Base-by-base conservation (phyloP, 179 eudicot species). In the Spinacia oleracea region DNA sequence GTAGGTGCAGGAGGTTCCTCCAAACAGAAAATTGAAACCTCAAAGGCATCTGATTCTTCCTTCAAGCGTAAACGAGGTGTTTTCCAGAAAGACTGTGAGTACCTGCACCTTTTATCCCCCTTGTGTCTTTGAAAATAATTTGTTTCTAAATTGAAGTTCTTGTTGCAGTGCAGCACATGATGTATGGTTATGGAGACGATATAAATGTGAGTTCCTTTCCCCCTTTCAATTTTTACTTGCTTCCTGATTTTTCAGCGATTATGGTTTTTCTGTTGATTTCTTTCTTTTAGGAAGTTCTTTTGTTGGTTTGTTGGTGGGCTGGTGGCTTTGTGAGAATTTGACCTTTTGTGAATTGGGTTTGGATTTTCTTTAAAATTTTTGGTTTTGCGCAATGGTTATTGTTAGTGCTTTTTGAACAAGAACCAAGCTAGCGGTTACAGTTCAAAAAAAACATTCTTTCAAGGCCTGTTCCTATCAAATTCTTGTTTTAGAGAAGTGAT, bases 111-210 rank as follows among this genome's bases (percentile, higher is more conserved):
- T 68, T 40, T 1, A 21, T 1, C 56, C 32, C 46, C 7, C n/a
- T 45, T 58, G 32, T 4, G 40, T 73, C 43, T 18, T 45, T 2
- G 11, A 59, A 18, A 40, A 21, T 70, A 29, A 25, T 50, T 40
- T 38, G 34, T 20, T 27, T 38, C 55, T 71, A 6, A 67, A 34
- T 62, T 34, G 10, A 27, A 35, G 31, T 79, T 72, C 51, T 70
- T 32, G 43, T 77, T 73, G 76, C 96, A 93, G 98, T 95, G 91
- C 98, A 93, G 85, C 98, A 93, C 77, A 95, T 95, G 97, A 89
- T 93, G 98, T 95, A 93, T 86, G 98, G 98, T 51, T 93, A 93
- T 71, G 98, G 98, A 46, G 98, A 95, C 59, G 98, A 93, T 82
- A 83, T 82, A 15, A 91, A 93, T 84, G 98, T 95, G 82, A 65